Evolutionary conservation across 1,284 basidiomycete genomes (phyloP), one percentile per base, ranked within the genome.

Genomic region (Puccinia hordei): DNA sequence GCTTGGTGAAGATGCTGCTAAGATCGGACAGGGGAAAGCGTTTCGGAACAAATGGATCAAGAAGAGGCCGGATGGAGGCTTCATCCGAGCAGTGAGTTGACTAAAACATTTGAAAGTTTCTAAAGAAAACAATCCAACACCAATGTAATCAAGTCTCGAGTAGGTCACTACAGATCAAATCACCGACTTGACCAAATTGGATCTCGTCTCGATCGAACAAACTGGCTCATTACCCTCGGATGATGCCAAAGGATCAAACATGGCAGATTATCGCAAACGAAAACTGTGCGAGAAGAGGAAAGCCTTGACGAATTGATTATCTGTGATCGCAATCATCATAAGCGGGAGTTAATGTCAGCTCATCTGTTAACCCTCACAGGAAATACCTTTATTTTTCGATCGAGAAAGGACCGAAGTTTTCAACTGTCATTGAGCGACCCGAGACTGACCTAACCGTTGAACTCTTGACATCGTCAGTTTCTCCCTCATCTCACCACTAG

Each of bases 21-120:
- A 85, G 82, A 83, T 85, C 82, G 97, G 97, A 2, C 97, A 99
- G 86, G 92, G 92, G 38, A 90, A 93, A 82, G 97, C 96, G 30
- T 98, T 99, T 90, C 97, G 95, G 88, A 96, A 93, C 85, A 93
- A 93, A 83, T 99, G 97, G 95, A 94, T 98, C 82, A 89, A 89
- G 41, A 98, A 98, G 86, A 92, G 96, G 82, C 93, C 93, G 3
- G 90, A 90, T 82, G 93, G 94, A 27, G 90, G 98, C 81, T 90
- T 98, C 76, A 92, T 92, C 86, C 88, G 91, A 75, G 82, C 24
- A 66, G 81, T 79, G 81, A 82, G 74, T 81, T 79, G 19, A 77
- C 76, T 44, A 69, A n/a, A 51, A 49, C 71, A 41, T 38, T 38
- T 22, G 19, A 38, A 38, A 63, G 41, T 10, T 46, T 49, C 68